Percentiles rank a stretch among this genome's conserved stretches.
phyloP scores from a whole-genome alignment of 257 asterid species.

The Fraxinus americana region DNA sequence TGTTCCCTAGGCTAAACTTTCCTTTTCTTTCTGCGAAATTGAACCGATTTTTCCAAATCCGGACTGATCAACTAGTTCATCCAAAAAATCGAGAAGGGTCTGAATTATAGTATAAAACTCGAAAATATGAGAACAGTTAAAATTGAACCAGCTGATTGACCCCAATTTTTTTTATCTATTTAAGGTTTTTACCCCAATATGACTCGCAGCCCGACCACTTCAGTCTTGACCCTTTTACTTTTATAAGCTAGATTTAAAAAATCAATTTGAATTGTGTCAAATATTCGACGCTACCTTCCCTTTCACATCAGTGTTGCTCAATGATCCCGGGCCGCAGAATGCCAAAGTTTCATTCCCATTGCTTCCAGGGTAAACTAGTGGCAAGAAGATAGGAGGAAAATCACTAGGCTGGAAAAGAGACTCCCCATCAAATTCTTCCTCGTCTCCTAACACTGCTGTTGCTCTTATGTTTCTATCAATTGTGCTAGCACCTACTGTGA shows the following conservation, averaged over 20 bases:
- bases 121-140: no score
- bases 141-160: no score
- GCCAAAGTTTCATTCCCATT: constrained; percentile 27
- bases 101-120: no score
- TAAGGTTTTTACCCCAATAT: no score
- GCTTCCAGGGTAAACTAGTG: constrained; percentile 34
- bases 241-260: neutral
- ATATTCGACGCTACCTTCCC: constrained; percentile 28
- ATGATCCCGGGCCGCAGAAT: constrained; percentile 33
- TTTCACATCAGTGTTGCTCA: constrained; percentile 26
- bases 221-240: neutral
- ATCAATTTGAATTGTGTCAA: neutral
- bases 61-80: no score
- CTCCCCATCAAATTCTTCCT: constrained; percentile 27
- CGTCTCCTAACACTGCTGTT: constrained; percentile 24
- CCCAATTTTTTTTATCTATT: no score
- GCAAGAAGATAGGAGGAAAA: constrained; percentile 22
- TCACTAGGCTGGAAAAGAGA: constrained; percentile 36
- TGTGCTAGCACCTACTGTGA: constrained; percentile 48
- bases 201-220: neutral
- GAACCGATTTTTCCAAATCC: no score
- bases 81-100: neutral
- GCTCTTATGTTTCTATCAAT: constrained; percentile 37
- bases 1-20: no score
- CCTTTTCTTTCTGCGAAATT: no score